phyloP scores from a whole-genome alignment of 768 basidiomycete genomes.

The Suillus variegatus region DNA sequence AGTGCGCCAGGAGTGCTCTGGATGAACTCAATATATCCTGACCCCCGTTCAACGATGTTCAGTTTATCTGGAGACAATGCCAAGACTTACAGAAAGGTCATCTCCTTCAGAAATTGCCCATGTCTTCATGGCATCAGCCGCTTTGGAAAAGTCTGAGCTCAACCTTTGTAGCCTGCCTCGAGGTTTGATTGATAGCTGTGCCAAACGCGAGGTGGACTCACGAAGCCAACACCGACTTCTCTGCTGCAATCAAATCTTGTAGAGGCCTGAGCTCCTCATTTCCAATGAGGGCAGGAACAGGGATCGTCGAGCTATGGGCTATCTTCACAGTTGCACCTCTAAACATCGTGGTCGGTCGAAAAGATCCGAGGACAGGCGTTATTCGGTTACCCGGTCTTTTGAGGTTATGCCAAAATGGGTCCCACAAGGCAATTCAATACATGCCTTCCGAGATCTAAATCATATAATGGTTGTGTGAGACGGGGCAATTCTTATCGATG shows the following conservation, averaged over 20 bases:
- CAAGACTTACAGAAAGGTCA: conserved; percentile 64
- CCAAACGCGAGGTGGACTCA: conserved; percentile 36
- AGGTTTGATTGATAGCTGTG: not conserved
- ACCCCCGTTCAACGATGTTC: not conserved
- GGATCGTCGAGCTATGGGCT: conserved; percentile 86
- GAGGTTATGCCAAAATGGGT: not conserved
- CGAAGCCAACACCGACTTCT: conserved; percentile 81
- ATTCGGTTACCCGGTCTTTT: not conserved
- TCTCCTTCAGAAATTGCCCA: conserved; percentile 86
- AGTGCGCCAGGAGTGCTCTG: conserved; percentile 63
- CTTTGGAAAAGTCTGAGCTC: conserved; percentile 63
- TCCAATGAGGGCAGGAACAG: conserved; percentile 50
- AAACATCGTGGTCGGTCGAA: conserved; percentile 53
- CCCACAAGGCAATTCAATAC: no score
- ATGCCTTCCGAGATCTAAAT: no score
- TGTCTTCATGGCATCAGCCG: conserved; percentile 66
- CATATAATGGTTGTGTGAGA: not conserved
- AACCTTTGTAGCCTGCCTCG: conserved; percentile 59
- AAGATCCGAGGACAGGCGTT: not conserved
- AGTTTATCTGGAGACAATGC: conserved; percentile 3
- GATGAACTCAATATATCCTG: conserved; percentile 80
- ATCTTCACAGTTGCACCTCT: conserved; percentile 76
- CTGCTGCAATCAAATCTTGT: conserved; percentile 87
- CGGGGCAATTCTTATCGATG: not conserved
- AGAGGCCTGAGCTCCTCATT: conserved; percentile 81